Evolutionary conservation across 257 asterid genomes (phyloP), one percentile per base, ranked within the genome.

Genomic region (Fraxinus pennsylvanica): DNA sequence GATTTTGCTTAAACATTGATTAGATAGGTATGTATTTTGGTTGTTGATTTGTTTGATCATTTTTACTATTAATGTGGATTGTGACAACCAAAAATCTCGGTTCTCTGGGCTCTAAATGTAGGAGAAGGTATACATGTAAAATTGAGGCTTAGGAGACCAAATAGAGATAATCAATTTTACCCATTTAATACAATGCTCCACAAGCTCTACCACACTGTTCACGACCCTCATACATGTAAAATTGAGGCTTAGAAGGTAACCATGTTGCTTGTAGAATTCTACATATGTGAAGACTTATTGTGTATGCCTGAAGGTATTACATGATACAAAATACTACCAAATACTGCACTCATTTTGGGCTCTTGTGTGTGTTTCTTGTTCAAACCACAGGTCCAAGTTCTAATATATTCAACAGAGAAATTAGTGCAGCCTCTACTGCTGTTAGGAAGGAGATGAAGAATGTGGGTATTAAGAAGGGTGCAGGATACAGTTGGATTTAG

Each of bases 171-270:
- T 19, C 93, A 87, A 30, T 95, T 93, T 83, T 80, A 88, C 76
- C 94, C 93, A n/a, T 95, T 73, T 76, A 82, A 93, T 81, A 95
- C 99, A 57, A 95, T 95, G 98, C 97, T 95, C 68, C 99, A 93
- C 68, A 97, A 95, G 87, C 91, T 93, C 68, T 93, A 97, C 84
- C 98, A 95, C 82, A 95, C 90, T 73, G 86, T 61, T 71, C 96
- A 92, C 81, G 88, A 94, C 75, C 96, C 98, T 78, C 99, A 95
- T 25, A 25, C 27, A 25, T 25, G 27, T 25, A 25, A 25, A 25
- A 25, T 25, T 25, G 27, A 25, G 27, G 27, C 27, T 25, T 25
- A 25, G 27, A 25, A 25, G 27, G 27, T 21, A 4, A 47, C 29
- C 12, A 6, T 21, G 12, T 63, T 63, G 17, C 35, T 19, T 25